These are phyloP conservation scores for Alternaria sp. DNA, from an alignment of 2,329 filamentous ascomycete species.

Conservation along the genomic window DNA sequence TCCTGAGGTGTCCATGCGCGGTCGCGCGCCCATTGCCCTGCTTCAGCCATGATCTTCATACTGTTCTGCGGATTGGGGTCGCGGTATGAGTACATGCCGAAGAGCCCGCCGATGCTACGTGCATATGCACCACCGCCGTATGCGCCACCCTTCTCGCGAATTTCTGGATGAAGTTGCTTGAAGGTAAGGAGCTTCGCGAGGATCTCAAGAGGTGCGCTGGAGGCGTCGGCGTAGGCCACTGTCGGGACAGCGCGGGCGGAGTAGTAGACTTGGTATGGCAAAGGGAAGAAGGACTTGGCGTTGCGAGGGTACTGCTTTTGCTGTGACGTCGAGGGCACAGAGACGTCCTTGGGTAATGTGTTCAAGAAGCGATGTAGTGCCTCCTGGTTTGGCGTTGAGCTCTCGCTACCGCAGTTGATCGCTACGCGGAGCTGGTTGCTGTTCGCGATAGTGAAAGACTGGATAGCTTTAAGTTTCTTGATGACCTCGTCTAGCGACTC, in stretches of 20 bases:
- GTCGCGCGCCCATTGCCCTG: constrained; percentile 82
- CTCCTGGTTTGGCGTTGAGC: constrained; percentile 70
- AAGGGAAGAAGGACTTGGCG: constrained; percentile 82
- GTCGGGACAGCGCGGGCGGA: constrained; percentile 82
- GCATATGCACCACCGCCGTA: constrained; percentile 93
- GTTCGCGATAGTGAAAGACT: constrained; percentile 75
- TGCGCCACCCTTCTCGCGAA: constrained; percentile 95
- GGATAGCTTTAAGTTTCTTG: constrained; percentile 82
- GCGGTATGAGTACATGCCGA: constrained; percentile 95
- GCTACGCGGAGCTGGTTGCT: constrained; percentile 75
- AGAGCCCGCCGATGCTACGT: constrained; percentile 78
- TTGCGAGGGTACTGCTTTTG: constrained; percentile 50
- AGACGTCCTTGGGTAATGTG: constrained; percentile 56
- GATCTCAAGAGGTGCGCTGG: constrained; percentile 82
- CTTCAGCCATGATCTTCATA: constrained; percentile 80
- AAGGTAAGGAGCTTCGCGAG: constrained; percentile 92
- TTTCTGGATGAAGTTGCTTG: constrained; percentile 95
- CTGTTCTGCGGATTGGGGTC: constrained; percentile 94
- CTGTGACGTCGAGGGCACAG: constrained; percentile 37
- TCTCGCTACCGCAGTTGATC: constrained; percentile 83
- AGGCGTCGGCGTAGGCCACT: constrained; percentile 77
- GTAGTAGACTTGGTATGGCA: constrained; percentile 98
- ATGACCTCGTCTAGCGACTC: constrained; percentile 78
- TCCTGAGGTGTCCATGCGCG: constrained; percentile 82
- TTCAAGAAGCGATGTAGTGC: constrained; percentile 75